Evolutionary conservation across 768 basidiomycete species (phyloP).

Genomic region (Suillus placidus): DNA sequence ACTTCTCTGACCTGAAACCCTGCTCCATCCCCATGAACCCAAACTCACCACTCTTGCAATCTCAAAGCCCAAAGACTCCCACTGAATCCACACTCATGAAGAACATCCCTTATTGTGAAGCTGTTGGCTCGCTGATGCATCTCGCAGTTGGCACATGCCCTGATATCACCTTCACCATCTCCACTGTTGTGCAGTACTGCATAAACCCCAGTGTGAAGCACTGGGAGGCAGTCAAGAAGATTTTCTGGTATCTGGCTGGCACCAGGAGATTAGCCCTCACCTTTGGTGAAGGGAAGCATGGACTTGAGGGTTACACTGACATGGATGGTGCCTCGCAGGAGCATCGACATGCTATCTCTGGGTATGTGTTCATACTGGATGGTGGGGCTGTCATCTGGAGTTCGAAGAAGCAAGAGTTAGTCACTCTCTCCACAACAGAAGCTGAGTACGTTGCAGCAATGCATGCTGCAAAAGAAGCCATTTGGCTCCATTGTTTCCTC

Average conservation of each 20-base stretch:
- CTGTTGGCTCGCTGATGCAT: slow-evolving; percentile 17
- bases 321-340: slow-evolving; percentile 16
- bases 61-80: neutral
- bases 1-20: slow-evolving; percentile 1
- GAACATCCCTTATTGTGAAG: neutral
- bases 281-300: neutral
- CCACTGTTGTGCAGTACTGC: slow-evolving; percentile 17
- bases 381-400: slow-evolving; percentile 31
- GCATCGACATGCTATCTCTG: slow-evolving; percentile 21
- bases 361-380: slow-evolving; percentile 34
- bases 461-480: too few relatives aligned
- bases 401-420: too few relatives aligned
- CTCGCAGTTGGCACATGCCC: slow-evolving; percentile 14
- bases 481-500: too few relatives aligned
- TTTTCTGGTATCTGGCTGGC: slow-evolving; percentile 18
- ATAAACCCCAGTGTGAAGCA: slow-evolving; percentile 5
- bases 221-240: slow-evolving; percentile 19
- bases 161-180: slow-evolving; percentile 21
- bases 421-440: too few relatives aligned
- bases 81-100: too few relatives aligned
- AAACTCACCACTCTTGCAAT: neutral
- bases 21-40: slow-evolving; percentile 1
- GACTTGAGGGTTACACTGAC: slow-evolving; percentile 9
- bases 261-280: slow-evolving; percentile 15
- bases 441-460: too few relatives aligned